A percentile compares a stretch with the other conserved stretches of the same genome.
phyloP scores from a whole-genome alignment of 148 eudicot species.

The Camellia japonica region DNA sequence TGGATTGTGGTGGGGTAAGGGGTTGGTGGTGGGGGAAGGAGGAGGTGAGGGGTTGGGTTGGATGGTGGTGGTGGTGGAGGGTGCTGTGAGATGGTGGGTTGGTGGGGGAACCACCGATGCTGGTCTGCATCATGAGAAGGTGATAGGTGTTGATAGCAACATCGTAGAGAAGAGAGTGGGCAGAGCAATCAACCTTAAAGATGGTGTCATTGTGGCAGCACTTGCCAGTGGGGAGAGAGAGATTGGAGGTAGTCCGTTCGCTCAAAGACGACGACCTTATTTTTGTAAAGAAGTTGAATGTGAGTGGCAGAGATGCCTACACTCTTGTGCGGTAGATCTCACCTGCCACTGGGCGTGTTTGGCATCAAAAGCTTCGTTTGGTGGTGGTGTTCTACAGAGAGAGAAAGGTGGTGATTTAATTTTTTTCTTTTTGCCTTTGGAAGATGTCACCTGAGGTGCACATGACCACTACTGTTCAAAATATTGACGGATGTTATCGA shows the following conservation, averaged over 20 bases:
- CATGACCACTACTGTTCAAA: too few relatives aligned
- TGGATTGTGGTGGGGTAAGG: too few relatives aligned
- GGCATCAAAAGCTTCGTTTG: background rate
- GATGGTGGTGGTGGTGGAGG: conserved; percentile 35
- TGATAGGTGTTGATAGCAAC: conserved; percentile 55
- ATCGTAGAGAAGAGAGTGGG: conserved; percentile 74
- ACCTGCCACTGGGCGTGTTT: conserved; percentile 21
- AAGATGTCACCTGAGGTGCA: too few relatives aligned
- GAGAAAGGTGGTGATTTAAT: too few relatives aligned
- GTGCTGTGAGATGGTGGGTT: conserved; percentile 56
- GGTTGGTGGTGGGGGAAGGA: too few relatives aligned
- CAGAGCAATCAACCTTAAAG: conserved; percentile 52
- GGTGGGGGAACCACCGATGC: conserved; percentile 86
- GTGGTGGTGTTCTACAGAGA: too few relatives aligned
- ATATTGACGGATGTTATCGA: too few relatives aligned
- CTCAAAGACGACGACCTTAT: conserved; percentile 68
- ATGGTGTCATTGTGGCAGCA: conserved; percentile 34
- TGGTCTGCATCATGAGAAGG: conserved; percentile 51
- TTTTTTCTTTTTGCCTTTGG: too few relatives aligned
- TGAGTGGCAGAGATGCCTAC: conserved; percentile 94
- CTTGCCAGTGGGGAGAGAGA: conserved; percentile 44
- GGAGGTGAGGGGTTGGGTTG: too few relatives aligned
- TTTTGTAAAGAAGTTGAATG: conserved; percentile 76
- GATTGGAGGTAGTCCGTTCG: conserved; percentile 72
- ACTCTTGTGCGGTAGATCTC: conserved; percentile 44